A percentile compares a stretch with the other conserved stretches of the same genome.
Evolutionary conservation across 257 asterid species (phyloP).

Genomic region (Rauvolfia tetraphylla): DNA sequence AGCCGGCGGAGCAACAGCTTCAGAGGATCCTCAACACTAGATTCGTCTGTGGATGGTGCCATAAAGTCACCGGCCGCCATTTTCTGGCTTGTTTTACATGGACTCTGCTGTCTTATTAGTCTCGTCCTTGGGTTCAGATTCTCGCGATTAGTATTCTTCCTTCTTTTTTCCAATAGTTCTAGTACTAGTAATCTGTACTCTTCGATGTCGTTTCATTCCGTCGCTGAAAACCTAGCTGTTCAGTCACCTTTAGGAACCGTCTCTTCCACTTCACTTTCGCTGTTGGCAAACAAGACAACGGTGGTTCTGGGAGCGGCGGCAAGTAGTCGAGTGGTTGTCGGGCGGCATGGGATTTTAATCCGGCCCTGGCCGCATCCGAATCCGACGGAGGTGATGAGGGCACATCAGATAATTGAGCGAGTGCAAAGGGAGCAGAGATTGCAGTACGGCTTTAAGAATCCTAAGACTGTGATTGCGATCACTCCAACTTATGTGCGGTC

Average conservation of each 20-base stretch:
- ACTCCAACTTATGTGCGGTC: conserved; percentile 94
- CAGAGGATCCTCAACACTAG: conserved; percentile 58
- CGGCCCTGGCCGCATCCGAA: conserved; percentile 99
- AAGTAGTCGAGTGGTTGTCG: conserved; percentile 77
- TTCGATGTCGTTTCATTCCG: conserved; percentile 19
- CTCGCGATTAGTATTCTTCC: conserved; percentile 81
- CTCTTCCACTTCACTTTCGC: conserved; percentile 18
- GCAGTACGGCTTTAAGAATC: conserved; percentile 77
- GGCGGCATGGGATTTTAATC: conserved; percentile 89
- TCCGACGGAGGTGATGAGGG: conserved; percentile 85
- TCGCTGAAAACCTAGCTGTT: conserved; percentile 16
- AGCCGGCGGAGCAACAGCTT: conserved; percentile 78
- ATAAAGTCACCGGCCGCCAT: conserved; percentile 68
- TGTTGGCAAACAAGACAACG: conserved; percentile 34
- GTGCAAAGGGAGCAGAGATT: conserved; percentile 88
- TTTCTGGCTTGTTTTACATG: conserved; percentile 77
- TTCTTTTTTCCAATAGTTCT: conserved; percentile 49
- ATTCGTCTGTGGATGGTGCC: conserved; percentile 59
- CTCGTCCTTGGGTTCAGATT: conserved; percentile 87
- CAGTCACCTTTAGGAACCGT: conserved; percentile 15
- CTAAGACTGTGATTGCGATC: conserved; percentile 65
- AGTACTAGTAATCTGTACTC: conserved; percentile 38
- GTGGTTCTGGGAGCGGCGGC: conserved; percentile 26
- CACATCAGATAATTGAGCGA: conserved; percentile 79
- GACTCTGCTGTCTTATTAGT: conserved; percentile 79